A percentile compares a stretch with the other conserved stretches of the same genome.
phyloP scores from a whole-genome alignment of 2,329 filamentous ascomycete species.

The Paecilomyces variotii region DNA sequence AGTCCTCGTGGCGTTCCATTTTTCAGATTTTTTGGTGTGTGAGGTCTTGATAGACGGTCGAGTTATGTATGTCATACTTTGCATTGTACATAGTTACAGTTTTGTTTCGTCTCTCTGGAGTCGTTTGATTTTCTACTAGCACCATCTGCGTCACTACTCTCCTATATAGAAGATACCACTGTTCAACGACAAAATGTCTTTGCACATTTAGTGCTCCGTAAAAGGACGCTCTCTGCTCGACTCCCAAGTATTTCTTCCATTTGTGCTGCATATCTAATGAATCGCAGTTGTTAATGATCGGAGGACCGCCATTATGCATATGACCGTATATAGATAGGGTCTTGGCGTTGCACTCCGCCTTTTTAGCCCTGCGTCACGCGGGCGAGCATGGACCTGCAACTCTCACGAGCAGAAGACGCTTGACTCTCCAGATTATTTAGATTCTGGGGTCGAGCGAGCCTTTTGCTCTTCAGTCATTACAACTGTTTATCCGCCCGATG shows the following conservation, averaged over 20 bases:
- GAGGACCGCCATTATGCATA: too few species aligned
- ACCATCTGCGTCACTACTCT: neutral
- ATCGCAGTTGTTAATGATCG: neutral
- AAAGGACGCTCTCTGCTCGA: neutral
- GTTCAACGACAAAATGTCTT: conserved; percentile 5
- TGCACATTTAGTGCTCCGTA: neutral
- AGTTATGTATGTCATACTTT: neutral
- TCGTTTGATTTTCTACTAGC: neutral
- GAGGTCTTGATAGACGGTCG: neutral
- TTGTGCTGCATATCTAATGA: neutral
- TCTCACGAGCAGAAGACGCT: neutral
- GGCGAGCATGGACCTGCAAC: neutral
- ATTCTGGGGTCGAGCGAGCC: neutral
- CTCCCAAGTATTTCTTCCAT: neutral
- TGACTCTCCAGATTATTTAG: neutral
- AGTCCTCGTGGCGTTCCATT: neutral
- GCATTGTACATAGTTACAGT: neutral
- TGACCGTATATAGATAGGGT: neutral
- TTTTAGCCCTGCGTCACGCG: neutral
- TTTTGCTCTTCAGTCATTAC: neutral
- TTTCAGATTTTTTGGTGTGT: neutral
- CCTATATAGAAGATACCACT: conserved; percentile 10
- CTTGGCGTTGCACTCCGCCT: neutral
- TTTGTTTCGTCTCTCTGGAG: neutral
- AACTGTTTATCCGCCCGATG: neutral